Evolutionary conservation across 2,329 filamentous ascomycete species (phyloP), one percentile per base, ranked within the genome.

Genomic region (Claviceps paspali): DNA sequence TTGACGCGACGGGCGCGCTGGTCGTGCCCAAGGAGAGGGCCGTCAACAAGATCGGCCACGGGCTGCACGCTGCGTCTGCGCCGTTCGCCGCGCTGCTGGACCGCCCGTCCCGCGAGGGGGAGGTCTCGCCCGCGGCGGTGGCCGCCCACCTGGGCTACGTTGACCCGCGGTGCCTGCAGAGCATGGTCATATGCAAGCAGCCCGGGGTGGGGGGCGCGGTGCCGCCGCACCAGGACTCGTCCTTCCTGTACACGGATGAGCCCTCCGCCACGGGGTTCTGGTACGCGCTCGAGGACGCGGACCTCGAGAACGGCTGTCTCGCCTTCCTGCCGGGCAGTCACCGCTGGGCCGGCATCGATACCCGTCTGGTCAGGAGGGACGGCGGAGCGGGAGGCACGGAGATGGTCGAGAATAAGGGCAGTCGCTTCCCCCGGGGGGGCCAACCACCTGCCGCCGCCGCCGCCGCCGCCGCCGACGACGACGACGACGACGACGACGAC

Each of bases 171-270:
- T 73, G 70, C 41, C 66, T 98, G 36, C 91, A 98, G 65, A 91
- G 82, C 56, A 98, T 98, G 91, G 70, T 96, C 21, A 96, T 98
- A 49, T 95, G 86, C 73, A 98, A 98, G 60, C 88, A 95, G 62
- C 87, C 91, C 17, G 84, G 92, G 60, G 95, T 96, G 37, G 91
- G 91, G 21, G 88, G 83, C 17, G 82, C 82, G 2, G 91, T 96
- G 30, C 85, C 82, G 1, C 76, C 85, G 17, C 91, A 98, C 56
- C 87, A 94, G 61, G 88, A 96, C 59, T 84, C 75, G 45, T 87
- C 85, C 1, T 98, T 96, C 49, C 49, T 98, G 43, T 96, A 93
- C 56, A 96, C 91, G 2, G 65, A 86, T 46, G 81, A 84, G 27
- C 88, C 88, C 1, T 82, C 75, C 28, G 91, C 91, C 0, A 82